These are phyloP conservation scores for Tieghemostelium lacteum DNA, from an alignment of 78 protist genomes.

Conservation along the genomic window DNA sequence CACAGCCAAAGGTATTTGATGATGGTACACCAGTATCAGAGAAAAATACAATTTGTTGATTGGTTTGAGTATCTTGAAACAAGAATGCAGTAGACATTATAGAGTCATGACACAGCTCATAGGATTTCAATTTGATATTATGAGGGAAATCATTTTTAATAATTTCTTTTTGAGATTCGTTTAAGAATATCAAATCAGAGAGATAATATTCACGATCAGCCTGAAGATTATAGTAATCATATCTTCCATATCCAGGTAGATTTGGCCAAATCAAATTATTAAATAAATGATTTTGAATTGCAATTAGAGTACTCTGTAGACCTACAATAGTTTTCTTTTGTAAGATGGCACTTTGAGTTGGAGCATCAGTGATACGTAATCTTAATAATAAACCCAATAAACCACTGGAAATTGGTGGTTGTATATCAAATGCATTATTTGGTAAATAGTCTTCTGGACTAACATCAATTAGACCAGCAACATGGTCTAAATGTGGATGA, in stretches of 20 bases:
- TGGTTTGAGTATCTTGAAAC: constrained; percentile 7
- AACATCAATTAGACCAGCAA: constrained; percentile 17
- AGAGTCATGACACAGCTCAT: constrained; percentile 29
- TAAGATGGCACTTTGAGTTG: constrained; percentile 1
- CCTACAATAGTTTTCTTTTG: constrained; percentile 64
- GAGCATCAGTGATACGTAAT: not conserved
- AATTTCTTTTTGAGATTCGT: constrained; percentile 10
- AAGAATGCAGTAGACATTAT: constrained; percentile 31
- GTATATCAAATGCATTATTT: constrained; percentile 1
- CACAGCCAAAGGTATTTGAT: not conserved
- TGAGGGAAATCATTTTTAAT: constrained; percentile 22
- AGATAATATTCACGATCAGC: constrained; percentile 12
- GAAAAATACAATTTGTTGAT: constrained; percentile 53
- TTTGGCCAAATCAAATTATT: constrained; percentile 69
- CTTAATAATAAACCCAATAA: constrained; percentile 3
- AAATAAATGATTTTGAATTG: constrained; percentile 33
- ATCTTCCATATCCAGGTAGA: constrained; percentile 56
- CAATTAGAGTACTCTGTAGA: constrained; percentile 10
- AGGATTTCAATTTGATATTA: constrained; percentile 24
- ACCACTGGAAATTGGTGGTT: constrained; percentile 33
- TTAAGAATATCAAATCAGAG: constrained; percentile 15
- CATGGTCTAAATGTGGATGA: constrained; percentile 58
- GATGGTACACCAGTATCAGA: constrained; percentile 64
- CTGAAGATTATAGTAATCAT: constrained; percentile 24
- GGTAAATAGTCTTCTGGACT: constrained; percentile 59